Conservation (phyloP, 306 rosid genomes). For the Trichosanthes cucumerina region DNA sequence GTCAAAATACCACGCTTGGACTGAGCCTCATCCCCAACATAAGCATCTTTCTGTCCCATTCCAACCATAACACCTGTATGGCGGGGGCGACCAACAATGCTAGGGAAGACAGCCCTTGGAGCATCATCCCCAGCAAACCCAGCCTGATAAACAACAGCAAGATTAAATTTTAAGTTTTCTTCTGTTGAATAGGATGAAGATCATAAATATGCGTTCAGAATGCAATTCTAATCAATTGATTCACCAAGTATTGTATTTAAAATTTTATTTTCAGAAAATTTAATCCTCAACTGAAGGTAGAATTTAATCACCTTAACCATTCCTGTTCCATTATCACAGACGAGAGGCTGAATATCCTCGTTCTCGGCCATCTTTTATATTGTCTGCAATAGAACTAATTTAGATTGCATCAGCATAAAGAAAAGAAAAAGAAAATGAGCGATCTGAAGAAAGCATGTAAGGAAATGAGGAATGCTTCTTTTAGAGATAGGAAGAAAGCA, state of each 20-base stretch:
- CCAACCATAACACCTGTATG: slow-evolving; percentile 35
- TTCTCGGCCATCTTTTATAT: slow-evolving; percentile 24
- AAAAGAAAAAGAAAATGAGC: background rate
- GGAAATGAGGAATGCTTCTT: background rate
- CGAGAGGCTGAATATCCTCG: slow-evolving; percentile 31
- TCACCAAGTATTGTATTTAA: background rate
- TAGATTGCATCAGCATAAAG: background rate
- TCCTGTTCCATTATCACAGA: slow-evolving; percentile 33
- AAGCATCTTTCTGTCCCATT: slow-evolving; percentile 29
- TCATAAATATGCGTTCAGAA: background rate
- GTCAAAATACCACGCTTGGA: slow-evolving; percentile 30
- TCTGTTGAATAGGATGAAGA: background rate
- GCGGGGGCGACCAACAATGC: slow-evolving; percentile 31
- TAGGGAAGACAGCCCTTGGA: slow-evolving; percentile 32
- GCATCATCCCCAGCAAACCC: slow-evolving; percentile 35
- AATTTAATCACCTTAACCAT: slow-evolving; percentile 25
- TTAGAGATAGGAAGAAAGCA: background rate
- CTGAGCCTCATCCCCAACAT: slow-evolving; percentile 34
- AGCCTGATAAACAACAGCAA: slow-evolving; percentile 15
- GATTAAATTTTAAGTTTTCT: background rate
- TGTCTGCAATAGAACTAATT: slow-evolving; percentile 5
- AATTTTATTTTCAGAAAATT: background rate
- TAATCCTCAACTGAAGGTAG: background rate
- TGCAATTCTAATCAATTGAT: background rate
- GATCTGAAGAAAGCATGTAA: background rate